These are phyloP conservation scores for Erodium moschatum DNA, from an alignment of 441 rosid species.

Conservation along the genomic window DNA sequence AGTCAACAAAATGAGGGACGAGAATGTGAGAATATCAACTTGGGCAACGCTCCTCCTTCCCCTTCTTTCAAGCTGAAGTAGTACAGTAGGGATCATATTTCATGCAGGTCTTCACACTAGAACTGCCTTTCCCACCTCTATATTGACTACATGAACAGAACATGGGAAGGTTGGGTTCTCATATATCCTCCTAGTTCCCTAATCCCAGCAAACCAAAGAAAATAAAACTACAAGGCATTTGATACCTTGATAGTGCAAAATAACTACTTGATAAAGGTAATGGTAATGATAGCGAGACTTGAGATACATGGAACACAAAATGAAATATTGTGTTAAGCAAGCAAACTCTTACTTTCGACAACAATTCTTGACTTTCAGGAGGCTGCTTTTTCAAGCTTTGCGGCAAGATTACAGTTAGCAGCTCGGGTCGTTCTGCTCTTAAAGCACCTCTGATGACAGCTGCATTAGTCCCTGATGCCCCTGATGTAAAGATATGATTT, in stretches of 20 bases:
- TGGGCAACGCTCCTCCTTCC: background rate
- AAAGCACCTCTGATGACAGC: conserved; percentile 97
- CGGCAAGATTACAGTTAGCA: conserved; percentile 82
- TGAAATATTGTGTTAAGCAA: background rate
- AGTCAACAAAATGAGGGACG: background rate
- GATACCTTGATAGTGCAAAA: background rate
- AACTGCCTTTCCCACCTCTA: background rate
- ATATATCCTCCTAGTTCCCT: background rate
- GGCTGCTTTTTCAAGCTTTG: conserved; percentile 89
- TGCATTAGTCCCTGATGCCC: conserved; percentile 96
- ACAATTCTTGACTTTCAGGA: conserved; percentile 88
- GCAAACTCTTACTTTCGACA: conserved; percentile 54
- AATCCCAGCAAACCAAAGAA: background rate
- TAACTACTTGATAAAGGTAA: background rate
- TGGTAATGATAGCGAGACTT: background rate
- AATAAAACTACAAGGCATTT: background rate
- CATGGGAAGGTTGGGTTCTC: conserved; percentile 1
- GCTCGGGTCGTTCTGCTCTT: conserved; percentile 90
- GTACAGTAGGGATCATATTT: background rate
- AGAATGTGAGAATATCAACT: background rate
- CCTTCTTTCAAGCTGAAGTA: background rate
- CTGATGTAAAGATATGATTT: conserved; percentile 93
- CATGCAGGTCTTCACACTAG: background rate
- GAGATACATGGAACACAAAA: conserved; percentile 1
- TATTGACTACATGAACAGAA: background rate